Conservation (phyloP, 73 alveolate species). For the Paramecium sonneborni region DNA sequence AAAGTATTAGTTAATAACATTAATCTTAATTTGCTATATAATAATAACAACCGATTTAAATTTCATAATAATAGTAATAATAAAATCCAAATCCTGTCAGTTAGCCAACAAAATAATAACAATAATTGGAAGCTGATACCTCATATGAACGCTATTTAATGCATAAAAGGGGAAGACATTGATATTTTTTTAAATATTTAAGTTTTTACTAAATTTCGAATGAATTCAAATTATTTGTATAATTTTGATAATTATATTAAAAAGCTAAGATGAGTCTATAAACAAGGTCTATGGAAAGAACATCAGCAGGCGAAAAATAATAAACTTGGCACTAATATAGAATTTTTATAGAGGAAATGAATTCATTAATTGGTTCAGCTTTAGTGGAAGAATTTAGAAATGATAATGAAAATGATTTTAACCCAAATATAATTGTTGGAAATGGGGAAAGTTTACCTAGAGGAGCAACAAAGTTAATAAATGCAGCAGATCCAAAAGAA, state of each 20-base stretch:
- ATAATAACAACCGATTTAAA: not conserved
- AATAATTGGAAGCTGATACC: not conserved
- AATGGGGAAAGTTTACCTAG: conserved; percentile 55
- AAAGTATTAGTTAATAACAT: not conserved
- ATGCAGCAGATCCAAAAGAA: not conserved
- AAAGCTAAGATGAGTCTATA: conserved; percentile 7
- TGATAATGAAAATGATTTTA: conserved; percentile 62
- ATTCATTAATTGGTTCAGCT: conserved; percentile 61
- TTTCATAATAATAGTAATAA: not conserved
- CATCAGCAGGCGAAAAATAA: conserved; percentile 20
- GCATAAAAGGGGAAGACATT: conserved; percentile 1
- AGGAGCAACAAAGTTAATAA: conserved; percentile 57
- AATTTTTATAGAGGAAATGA: not conserved
- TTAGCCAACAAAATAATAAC: not conserved
- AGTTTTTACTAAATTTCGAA: not conserved
- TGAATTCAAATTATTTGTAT: not conserved
- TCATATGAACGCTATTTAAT: conserved; percentile 16
- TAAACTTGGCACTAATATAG: conserved; percentile 17
- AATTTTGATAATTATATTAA: not conserved
- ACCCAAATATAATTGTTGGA: conserved; percentile 64
- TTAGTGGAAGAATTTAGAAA: conserved; percentile 66
- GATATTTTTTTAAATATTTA: not conserved
- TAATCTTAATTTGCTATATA: not conserved
- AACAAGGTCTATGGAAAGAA: conserved; percentile 53
- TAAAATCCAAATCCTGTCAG: not conserved